These are phyloP conservation scores for Lepidium africanum DNA, from an alignment of 345 rosid species.

Conservation along the genomic window DNA sequence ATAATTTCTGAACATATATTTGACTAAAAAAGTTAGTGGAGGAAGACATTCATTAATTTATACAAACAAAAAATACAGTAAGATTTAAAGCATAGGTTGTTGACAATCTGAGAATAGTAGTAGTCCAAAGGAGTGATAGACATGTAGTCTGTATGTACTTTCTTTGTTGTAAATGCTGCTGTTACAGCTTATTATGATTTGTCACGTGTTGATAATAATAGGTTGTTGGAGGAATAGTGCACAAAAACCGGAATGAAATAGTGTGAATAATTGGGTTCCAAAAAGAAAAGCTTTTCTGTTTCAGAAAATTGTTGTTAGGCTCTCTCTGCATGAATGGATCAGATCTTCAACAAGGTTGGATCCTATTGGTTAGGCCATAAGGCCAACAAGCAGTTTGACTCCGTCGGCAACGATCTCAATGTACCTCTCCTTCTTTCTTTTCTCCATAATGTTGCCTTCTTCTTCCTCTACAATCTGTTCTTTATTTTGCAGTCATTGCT, in stretches of 20 bases:
- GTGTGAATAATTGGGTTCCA: too few species aligned
- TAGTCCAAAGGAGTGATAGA: neutral
- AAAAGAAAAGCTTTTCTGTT: neutral
- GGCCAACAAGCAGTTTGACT: constrained; percentile 74
- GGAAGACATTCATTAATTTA: neutral
- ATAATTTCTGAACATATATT: too few species aligned
- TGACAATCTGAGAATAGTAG: neutral
- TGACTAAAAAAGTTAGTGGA: neutral
- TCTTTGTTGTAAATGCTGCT: neutral
- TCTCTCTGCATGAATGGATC: constrained; percentile 49
- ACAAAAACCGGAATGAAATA: neutral
- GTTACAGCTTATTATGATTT: neutral
- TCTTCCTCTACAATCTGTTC: neutral
- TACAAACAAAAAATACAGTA: neutral
- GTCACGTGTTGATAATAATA: neutral
- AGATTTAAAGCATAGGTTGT: neutral
- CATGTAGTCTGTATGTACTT: neutral
- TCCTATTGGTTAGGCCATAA: constrained; percentile 69
- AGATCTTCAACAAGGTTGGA: constrained; percentile 81
- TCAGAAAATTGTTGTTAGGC: neutral
- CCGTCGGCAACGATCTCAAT: constrained; percentile 79
- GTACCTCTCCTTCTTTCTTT: constrained; percentile 27
- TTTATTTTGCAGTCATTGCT: too few species aligned
- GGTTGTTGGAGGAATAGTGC: neutral
- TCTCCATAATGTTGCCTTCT: neutral